These are phyloP conservation scores for Penicillium corylophilum DNA, from an alignment of 2,329 filamentous ascomycete species.

Conservation along the genomic window DNA sequence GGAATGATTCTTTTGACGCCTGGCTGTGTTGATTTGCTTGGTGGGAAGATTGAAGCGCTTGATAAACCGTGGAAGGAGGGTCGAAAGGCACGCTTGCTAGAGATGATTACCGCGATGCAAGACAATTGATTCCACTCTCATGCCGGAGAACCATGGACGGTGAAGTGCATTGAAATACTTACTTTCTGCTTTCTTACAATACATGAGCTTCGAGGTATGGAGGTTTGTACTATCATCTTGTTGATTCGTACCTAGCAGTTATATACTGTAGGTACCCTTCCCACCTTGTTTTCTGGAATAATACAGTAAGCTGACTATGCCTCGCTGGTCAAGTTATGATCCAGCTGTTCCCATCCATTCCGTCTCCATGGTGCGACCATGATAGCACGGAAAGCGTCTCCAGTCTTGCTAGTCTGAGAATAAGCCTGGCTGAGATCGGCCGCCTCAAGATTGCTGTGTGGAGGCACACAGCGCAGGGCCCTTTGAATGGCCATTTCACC, in stretches of 20 bases:
- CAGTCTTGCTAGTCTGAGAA: slow-evolving; percentile 67
- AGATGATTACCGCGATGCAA: slow-evolving; percentile 50
- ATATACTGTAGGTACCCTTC: not conserved
- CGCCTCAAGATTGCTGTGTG: slow-evolving; percentile 66
- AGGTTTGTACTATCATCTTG: not conserved
- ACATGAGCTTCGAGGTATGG: not conserved
- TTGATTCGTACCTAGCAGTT: not conserved
- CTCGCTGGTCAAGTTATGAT: slow-evolving; percentile 29
- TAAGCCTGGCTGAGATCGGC: slow-evolving; percentile 71
- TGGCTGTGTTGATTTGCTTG: slow-evolving; percentile 67
- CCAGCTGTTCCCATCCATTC: slow-evolving; percentile 60
- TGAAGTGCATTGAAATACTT: not conserved
- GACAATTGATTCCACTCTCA: slow-evolving; percentile 2
- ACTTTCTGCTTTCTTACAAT: not conserved
- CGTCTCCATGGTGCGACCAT: slow-evolving; percentile 77
- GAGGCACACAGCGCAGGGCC: slow-evolving; percentile 72
- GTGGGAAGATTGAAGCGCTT: slow-evolving; percentile 80
- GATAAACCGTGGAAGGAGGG: slow-evolving; percentile 75
- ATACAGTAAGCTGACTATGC: not conserved
- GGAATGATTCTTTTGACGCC: slow-evolving; percentile 79
- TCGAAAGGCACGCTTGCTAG: slow-evolving; percentile 67
- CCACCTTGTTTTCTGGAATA: not conserved
- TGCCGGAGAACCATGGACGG: not conserved
- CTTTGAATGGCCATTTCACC: slow-evolving; percentile 80
- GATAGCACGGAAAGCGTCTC: slow-evolving; percentile 74